Evolutionary conservation across 2,329 filamentous ascomycete genomes (phyloP), one percentile per base, ranked within the genome.

Genomic region (Chaetomiaceae sp.): DNA sequence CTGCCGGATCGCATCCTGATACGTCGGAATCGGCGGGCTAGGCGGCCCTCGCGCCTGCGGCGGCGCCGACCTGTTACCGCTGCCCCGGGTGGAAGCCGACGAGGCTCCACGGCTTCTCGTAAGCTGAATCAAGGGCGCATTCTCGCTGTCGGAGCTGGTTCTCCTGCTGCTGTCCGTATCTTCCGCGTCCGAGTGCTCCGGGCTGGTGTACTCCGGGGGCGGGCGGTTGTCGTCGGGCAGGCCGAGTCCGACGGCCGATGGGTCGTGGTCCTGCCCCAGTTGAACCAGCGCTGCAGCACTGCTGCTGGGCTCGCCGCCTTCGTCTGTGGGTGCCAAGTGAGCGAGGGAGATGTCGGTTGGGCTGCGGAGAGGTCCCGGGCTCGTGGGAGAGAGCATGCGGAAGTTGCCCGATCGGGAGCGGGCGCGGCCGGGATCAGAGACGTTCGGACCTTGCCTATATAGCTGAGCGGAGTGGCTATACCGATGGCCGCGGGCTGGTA

Each of bases 331-430:
- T 40, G 89, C 85, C 49, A 96, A 79, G 64, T 92, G 90, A 25
- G 91, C 89, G 44, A 99, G 81, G 8, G 91, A 96, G 61, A 99
- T 99, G 69, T 97, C 94, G 11, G 94, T 97, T 8, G 94, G 91
- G 65, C 89, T 95, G 62, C 92, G 82, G 57, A 91, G 80, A 1
- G 94, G 94, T 3, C 94, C 94, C 0, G 92, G 91, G 66, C 89
- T 96, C 19, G 88, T 88, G 8, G 91, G 88, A 58, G 84, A 77
- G 61, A 87, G 75, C 42, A 91, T 76, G 59, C 90, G 81, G 65
- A 91, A 85, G 63, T 89, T 91, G 49, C 88, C 88, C 64, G 88
- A 94, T 56, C 84, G 80, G 38, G 87, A 86, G 55, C 91, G 80
- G 36, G 81, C 82, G 68, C 95, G 90, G 42, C 81, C 79, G n/a